Evolutionary conservation across 2,329 filamentous ascomycete species (phyloP).

Genomic region (Ophiosphaerella narmari): DNA sequence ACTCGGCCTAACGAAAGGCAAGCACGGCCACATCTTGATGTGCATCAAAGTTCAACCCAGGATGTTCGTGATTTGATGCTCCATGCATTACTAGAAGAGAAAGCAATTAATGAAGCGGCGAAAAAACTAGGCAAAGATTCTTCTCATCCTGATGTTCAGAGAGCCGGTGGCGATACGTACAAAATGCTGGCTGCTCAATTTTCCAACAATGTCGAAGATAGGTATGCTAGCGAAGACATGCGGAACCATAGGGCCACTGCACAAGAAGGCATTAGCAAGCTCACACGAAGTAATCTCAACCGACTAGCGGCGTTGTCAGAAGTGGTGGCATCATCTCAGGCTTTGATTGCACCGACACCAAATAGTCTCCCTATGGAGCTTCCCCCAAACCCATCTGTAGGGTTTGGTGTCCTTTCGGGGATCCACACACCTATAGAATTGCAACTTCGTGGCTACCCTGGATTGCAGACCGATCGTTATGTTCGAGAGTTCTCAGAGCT

Average conservation of each 20-base stretch:
- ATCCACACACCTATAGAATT: constrained; percentile 18
- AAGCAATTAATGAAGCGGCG: constrained; percentile 47
- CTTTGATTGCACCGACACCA: constrained; percentile 23
- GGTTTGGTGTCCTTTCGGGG: constrained; percentile 18
- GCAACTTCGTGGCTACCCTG: constrained; percentile 34
- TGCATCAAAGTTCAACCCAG: constrained; percentile 28
- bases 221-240: constrained; percentile 46
- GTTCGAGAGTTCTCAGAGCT: constrained; percentile 46
- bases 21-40: constrained; percentile 14
- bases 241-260: constrained; percentile 39
- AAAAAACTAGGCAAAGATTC: constrained; percentile 39
- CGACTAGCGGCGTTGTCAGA: constrained; percentile 24
- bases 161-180: constrained; percentile 47
- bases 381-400: constrained; percentile 16
- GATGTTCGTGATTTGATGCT: constrained; percentile 47
- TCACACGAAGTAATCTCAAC: constrained; percentile 31
- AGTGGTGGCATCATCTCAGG: constrained; percentile 21
- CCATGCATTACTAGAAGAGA: constrained; percentile 53
- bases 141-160: constrained; percentile 44
- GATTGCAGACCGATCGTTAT: constrained; percentile 40
- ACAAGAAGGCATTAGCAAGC: constrained; percentile 46
- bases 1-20: constrained; percentile 12
- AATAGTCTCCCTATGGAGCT: constrained; percentile 6
- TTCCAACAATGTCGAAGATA: constrained; percentile 43
- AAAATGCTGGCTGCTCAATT: constrained; percentile 44